These are phyloP conservation scores for Tulasnella sp. DNA, from an alignment of 768 basidiomycete genomes.

Conservation along the genomic window DNA sequence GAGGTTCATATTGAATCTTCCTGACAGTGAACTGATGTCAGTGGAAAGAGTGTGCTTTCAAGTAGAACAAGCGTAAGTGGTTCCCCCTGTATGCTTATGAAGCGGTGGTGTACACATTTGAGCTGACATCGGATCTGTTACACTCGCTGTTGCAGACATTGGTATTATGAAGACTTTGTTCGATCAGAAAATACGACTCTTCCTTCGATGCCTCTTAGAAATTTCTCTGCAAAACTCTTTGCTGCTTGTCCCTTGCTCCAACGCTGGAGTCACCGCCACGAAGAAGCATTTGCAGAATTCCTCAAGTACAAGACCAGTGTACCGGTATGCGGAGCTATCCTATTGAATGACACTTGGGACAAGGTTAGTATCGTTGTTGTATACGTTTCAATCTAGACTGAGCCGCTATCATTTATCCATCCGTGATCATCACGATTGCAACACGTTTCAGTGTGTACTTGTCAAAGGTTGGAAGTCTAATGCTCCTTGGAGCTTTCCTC, in stretches of 20 bases:
- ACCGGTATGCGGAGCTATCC: constrained; percentile 94
- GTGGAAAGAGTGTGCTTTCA: constrained; percentile 95
- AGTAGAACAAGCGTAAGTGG: constrained; percentile 94
- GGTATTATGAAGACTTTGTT: constrained; percentile 99
- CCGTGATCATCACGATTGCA: neutral
- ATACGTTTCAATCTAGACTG: neutral
- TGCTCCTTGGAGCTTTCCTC: constrained; percentile 97
- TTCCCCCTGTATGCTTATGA: constrained; percentile 12
- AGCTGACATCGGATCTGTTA: constrained; percentile 17
- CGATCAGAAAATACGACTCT: constrained; percentile 80
- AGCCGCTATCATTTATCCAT: neutral
- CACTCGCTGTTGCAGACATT: constrained; percentile 66
- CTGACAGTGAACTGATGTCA: constrained; percentile 79
- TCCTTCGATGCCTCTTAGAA: constrained; percentile 78
- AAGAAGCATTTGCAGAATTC: constrained; percentile 75
- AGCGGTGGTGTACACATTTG: no score
- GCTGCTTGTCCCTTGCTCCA: constrained; percentile 68
- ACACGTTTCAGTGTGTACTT: constrained; percentile 62
- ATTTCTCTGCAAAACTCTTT: constrained; percentile 87
- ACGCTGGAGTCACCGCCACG: constrained; percentile 74
- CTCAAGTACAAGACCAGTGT: constrained; percentile 95
- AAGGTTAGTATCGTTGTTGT: constrained; percentile 44
- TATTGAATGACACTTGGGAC: constrained; percentile 84
- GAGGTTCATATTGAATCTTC: constrained; percentile 93
- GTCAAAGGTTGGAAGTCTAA: constrained; percentile 97